Evolutionary conservation across 768 basidiomycete species (phyloP), one percentile per base, ranked within the genome.

Genomic region (Phallus indusiatus): DNA sequence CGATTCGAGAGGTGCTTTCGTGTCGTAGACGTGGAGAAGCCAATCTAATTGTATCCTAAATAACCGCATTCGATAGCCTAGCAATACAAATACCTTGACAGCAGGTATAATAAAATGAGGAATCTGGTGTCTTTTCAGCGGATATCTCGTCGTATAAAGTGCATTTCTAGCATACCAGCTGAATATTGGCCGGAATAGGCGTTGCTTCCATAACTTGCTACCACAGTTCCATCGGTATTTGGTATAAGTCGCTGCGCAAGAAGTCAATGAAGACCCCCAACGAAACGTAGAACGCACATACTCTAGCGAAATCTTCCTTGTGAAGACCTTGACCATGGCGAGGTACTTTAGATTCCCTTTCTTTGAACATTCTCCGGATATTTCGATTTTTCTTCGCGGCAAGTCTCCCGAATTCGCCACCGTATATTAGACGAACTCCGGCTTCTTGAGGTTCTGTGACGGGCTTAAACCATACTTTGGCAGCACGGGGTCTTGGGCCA

Each of bases 91-190:
- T 59, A 87, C 88, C 88, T 80, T 89, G 86, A 49, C 82, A 84
- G 65, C 94, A 95, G 3, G 94, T 93, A 69, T 96, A 97, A 69
- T 90, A 97, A 70, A 96, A 94, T 0, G 87, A 84, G 0, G 90
- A 88, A 67, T 93, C 91, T 89, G 51, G 53, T 47, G 33, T 55
- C 17, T n/a, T 6, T 55, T 22, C 46, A 53, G 53, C 59, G 53
- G 49, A 61, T 54, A 67, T 48, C 51, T 37, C 14, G 34, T 12
- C 9, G 2, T 35, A 20, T 21, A 33, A 22, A 53, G 21, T 18
- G 12, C 46, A 21, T 21, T n/a, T 46, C 56, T 46, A 5, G 51
- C 66, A 53, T 61, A 87, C 88, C 86, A 65, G 78, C 77, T 11
- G 89, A 91, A 69, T 83, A 94, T 69, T 92, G 90, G 0, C 88